Evolutionary conservation across 208 protist genomes (phyloP), one percentile per base, ranked within the genome.

Genomic region (Porcisia hertigi): DNA sequence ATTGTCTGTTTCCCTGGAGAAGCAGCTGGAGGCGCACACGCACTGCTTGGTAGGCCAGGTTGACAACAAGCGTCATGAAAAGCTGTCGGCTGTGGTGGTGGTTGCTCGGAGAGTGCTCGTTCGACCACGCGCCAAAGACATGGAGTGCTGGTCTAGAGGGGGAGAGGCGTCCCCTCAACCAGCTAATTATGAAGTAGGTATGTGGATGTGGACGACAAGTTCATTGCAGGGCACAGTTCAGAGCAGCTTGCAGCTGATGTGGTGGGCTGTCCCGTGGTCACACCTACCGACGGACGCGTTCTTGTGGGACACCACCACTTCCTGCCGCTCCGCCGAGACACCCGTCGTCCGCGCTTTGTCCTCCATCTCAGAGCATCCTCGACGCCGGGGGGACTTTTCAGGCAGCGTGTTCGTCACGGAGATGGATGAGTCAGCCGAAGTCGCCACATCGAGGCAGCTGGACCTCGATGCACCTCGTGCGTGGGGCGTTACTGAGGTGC

Each of bases 1-100:
- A 11, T 86, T 88, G n/a, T 97, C 93, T 0, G 65, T 72, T 3
- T 65, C 64, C 30, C 77, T 97, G 58, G 77, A 85, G 73, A 36
- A 58, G 62, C 82, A 89, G 71, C 65, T 96, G 55, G 47, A 67
- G 7, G 59, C 30, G 11, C 36, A 84, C 36, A 90, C 92, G 23
- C 55, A 71, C 14, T 92, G 92, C 86, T 36, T 72, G 8, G 20
- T 25, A 11, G 30, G 69, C 2, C 39, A 30, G 34, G 52, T 49
- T 53, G 72, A 6, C 57, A 43, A 64, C 45, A 34, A n/a, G 16
- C 3, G 16, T 20, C 16, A 59, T 8, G 43, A 25, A 43, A 7
- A 4, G 1, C 49, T 43, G n/a, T 58, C 62, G 25, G 49, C 23
- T 47, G 11, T 59, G 49, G 66, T 76, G 52, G 57, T 82, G 20